Base-by-base conservation (phyloP, 2,329 filamentous ascomycete species). In the Scortechinia acanthostroma region DNA sequence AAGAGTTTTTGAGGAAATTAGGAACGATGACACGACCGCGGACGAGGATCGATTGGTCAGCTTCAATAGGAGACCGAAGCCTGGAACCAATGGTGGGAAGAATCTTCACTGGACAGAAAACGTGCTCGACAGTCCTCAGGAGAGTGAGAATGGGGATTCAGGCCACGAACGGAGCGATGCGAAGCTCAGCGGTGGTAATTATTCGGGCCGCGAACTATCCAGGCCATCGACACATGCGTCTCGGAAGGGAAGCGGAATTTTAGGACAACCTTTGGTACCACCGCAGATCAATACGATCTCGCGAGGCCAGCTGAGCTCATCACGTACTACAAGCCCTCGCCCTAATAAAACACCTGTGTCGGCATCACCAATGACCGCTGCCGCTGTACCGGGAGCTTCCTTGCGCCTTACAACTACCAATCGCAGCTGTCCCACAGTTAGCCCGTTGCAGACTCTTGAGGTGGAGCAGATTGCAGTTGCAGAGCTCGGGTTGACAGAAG, bases 31-130 rank as follows among this genome's bases (percentile, higher is more conserved):
- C 50, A 82, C 74, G 3, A 83, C 77, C 1, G 76, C 78, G 3
- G 77, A 82, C 46, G 78, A 81, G 52, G 77, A 77, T 47, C 70
- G 79, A 19, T 58, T 84, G 35, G 77, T 83, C 45, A 79, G 75
- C 56, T 78, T 80, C 62, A 83, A 84, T 50, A 69, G 74, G 21
- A 61, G 58, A 46, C 53, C 63, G 13, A 66, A 65, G 40, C 66
- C 68, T 16, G 69, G 68, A n/a, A 72, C 69, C 3, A 69, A 70
- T 47, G 68, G 66, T 3, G 79, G 79, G n/a, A 81, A 80, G 58
- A 83, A 83, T 51, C 61, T 83, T 44, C 79, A 83, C 58, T 78
- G 76, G 46, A 77, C 77, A 0, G 80, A 83, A 55, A 83, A 80
- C 49, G 79, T 84, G 4, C 63, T 84, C 16, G 77, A 80, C 17